Conservation (phyloP, 352 stramenopile species). For the Phytopythium kandeliae region DNA sequence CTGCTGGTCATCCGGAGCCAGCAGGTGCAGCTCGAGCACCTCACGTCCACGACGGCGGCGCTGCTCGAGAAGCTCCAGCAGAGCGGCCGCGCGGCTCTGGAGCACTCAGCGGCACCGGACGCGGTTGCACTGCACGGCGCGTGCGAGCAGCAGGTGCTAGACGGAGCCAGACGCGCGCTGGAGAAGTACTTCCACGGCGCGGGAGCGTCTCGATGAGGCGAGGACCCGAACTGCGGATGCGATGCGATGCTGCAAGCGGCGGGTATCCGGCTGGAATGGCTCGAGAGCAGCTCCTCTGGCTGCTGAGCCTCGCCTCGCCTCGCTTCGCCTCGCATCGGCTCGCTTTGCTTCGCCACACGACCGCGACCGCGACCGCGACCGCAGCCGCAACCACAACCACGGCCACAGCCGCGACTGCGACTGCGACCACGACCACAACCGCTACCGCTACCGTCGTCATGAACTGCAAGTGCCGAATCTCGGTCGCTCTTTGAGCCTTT, state of each 20-base stretch:
- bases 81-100: slow-evolving; percentile 16
- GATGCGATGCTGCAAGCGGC: too few relatives aligned
- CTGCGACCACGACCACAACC: too few relatives aligned
- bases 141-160: slow-evolving; percentile 17
- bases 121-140: slow-evolving; percentile 12
- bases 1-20: slow-evolving; percentile 30
- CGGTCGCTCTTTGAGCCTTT: too few relatives aligned
- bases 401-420: too few relatives aligned
- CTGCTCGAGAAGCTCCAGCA: slow-evolving; percentile 25
- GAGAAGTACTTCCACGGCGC: slow-evolving; percentile 19
- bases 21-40: slow-evolving; percentile 37
- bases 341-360: too few relatives aligned
- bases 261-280: too few relatives aligned
- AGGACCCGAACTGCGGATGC: too few relatives aligned
- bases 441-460: too few relatives aligned
- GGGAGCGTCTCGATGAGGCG: background rate
- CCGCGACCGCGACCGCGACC: too few relatives aligned
- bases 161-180: slow-evolving; percentile 18
- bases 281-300: background rate
- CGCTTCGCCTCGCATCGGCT: too few relatives aligned
- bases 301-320: background rate
- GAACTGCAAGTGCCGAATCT: too few relatives aligned
- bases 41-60: slow-evolving; percentile 27
- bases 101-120: slow-evolving; percentile 1
- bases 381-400: too few relatives aligned